These are phyloP conservation scores for Phycomyces blakesleeanus DNA, from an alignment of 192 early-diverging fungal genomes.

Conservation along the genomic window DNA sequence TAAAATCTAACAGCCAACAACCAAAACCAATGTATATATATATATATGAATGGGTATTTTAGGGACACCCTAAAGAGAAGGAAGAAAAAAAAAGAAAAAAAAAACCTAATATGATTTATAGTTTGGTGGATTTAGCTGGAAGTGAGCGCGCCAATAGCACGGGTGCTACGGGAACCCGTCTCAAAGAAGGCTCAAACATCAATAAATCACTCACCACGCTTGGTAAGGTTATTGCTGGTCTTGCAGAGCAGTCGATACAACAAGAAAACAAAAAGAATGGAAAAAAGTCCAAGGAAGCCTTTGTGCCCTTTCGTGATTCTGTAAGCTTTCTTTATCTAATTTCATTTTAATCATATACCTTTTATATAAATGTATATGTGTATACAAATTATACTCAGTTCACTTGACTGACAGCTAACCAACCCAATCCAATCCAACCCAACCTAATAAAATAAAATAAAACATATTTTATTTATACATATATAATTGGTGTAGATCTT, in stretches of 20 bases:
- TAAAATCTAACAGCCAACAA: too few relatives aligned
- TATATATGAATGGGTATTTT: not conserved
- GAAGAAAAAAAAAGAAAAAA: not conserved
- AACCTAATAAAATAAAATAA: too few relatives aligned
- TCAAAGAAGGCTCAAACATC: constrained; percentile 95
- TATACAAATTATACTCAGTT: too few relatives aligned
- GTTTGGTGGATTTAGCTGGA: constrained; percentile 90
- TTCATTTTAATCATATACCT: not conserved
- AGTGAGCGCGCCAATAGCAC: constrained; percentile 89
- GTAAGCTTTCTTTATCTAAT: constrained; percentile 34
- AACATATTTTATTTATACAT: too few relatives aligned
- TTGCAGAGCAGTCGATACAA: constrained; percentile 64
- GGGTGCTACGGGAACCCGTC: constrained; percentile 73
- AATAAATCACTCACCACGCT: constrained; percentile 89
- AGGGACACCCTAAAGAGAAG: not conserved
- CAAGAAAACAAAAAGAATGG: constrained; percentile 37
- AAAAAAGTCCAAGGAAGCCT: constrained; percentile 40
- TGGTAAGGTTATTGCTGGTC: constrained; percentile 89
- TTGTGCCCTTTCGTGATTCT: constrained; percentile 93
- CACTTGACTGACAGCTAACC: too few relatives aligned
- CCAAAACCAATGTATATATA: too few relatives aligned
- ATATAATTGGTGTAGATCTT: constrained; percentile 45
- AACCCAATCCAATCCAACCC: too few relatives aligned
- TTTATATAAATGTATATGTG: too few relatives aligned
- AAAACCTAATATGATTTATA: constrained; percentile 7